Base-by-base conservation (phyloP, 139 green algal species). In the Trebouxia sp. region DNA sequence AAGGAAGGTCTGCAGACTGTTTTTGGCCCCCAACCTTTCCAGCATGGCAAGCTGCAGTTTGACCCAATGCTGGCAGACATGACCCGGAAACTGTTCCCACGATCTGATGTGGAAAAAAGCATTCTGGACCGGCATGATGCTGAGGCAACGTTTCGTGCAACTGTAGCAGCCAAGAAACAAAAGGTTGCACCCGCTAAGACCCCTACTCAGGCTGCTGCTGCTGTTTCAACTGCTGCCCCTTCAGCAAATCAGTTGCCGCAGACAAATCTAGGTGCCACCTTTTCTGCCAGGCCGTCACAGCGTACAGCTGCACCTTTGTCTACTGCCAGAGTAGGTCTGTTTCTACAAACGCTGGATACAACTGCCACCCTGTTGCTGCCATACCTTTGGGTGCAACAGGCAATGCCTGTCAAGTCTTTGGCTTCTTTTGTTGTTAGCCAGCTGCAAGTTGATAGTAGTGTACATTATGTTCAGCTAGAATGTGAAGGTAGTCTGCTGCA, bases 21-120 rank as follows among this genome's bases (percentile, higher is more conserved):
- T 5, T 38, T 84, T 24, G 80, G 80, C 12, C n/a, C 41, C 5
- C 24, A 67, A 7, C 80, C 80, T 17, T 79, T 69, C 12, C 37
- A 56, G 14, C 37, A 80, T 26, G 69, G 72, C 42, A 48, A 51
- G 35, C 70, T 84, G 53, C 80, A 80, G 28, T 53, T 65, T 22
- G 80, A 84, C 53, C 70, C 78, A 28, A 76, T 76, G 41, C 51
- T 84, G 6, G 74, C 70, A 35, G 70, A 76, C 28, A 38, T 84
- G 38, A 50, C 76, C 15, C 38, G 70, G 9, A 84, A 84, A 55
- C 62, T 83, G 37, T 83, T 82, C 30, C 76, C 76, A 14, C 22
- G 74, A 37, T n/a, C 74, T 42, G 74, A 79, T 0, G 74, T 79
- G 43, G 74, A 79, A 47, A 43, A 53, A 45, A 12, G 45, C 43